Conservation (phyloP, 208 protist species). For the Leishmania tarentolae region DNA sequence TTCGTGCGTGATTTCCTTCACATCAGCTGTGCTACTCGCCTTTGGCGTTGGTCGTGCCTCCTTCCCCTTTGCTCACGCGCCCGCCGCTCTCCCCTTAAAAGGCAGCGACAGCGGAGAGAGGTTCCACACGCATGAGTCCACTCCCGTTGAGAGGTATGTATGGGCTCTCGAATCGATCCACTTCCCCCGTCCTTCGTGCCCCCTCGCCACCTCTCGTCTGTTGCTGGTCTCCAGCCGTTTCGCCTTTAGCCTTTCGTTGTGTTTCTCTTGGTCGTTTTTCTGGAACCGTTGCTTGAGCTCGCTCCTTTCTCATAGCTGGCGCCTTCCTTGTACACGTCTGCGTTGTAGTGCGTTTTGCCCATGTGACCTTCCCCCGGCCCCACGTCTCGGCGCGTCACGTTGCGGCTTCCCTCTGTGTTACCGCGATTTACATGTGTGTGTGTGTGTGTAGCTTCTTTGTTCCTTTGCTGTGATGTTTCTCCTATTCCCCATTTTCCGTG, state of each 20-base stretch:
- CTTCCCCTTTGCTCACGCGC: neutral
- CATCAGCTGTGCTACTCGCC: neutral
- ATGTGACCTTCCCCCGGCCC: too few species aligned
- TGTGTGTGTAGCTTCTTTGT: too few species aligned
- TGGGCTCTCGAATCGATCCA: neutral
- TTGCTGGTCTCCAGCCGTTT: neutral
- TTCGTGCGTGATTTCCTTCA: neutral
- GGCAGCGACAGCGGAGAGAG: neutral
- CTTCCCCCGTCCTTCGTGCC: neutral
- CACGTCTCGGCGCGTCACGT: too few species aligned
- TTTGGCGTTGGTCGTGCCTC: neutral
- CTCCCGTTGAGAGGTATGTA: neutral
- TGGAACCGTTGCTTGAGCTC: neutral
- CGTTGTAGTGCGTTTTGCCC: neutral
- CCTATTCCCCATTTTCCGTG: too few species aligned
- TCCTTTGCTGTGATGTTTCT: too few species aligned
- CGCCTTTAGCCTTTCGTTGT: neutral
- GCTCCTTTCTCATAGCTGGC: neutral
- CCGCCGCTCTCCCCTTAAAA: neutral
- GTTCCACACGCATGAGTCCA: neutral
- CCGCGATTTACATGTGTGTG: too few species aligned
- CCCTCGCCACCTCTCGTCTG: neutral
- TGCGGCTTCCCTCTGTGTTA: too few species aligned
- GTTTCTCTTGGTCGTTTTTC: neutral
- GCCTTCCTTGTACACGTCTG: neutral